phyloP scores from a whole-genome alignment of 2,329 filamentous ascomycete genomes.

The Pseudocercospora ulei region DNA sequence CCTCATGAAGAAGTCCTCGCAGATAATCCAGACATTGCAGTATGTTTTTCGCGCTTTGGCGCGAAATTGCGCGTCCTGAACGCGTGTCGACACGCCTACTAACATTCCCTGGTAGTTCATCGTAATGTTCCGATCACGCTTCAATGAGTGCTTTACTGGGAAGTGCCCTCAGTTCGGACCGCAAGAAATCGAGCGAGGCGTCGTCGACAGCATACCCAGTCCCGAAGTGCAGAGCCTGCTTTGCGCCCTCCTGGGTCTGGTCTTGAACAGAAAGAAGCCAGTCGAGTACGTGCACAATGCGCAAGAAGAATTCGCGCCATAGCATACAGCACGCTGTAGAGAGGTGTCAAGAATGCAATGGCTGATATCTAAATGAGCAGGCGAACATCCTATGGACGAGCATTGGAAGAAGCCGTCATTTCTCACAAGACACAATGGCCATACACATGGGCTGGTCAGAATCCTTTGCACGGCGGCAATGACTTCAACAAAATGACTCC shows the following conservation, averaged over 20 bases:
- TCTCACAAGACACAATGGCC: conserved; percentile 85
- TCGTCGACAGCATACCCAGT: conserved; percentile 66
- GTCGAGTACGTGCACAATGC: conserved; percentile 64
- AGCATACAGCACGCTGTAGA: no score
- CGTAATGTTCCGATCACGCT: conserved; percentile 93
- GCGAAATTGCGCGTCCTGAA: conserved; percentile 29
- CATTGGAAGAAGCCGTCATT: conserved; percentile 83
- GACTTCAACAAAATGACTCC: conserved; percentile 76
- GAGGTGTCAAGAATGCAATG: conserved; percentile 3
- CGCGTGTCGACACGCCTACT: conserved; percentile 30
- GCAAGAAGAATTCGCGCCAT: no score
- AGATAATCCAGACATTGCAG: conserved; percentile 84
- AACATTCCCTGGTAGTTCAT: conserved; percentile 63
- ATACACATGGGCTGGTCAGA: conserved; percentile 68
- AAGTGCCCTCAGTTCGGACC: conserved; percentile 83
- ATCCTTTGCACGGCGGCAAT: conserved; percentile 67
- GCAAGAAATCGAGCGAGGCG: conserved; percentile 84
- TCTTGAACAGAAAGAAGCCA: conserved; percentile 95
- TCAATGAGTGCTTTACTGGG: conserved; percentile 78
- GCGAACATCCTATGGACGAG: conserved; percentile 81
- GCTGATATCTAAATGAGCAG: conserved; percentile 45
- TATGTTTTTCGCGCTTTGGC: conserved; percentile 47
- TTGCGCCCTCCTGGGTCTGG: conserved; percentile 75
- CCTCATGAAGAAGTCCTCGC: conserved; percentile 82
- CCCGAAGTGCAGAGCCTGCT: conserved; percentile 79